Evolutionary conservation across 1,139 yeast genomes (phyloP), one percentile per base, ranked within the genome.

Genomic region (Pichia kudriavzevii): DNA sequence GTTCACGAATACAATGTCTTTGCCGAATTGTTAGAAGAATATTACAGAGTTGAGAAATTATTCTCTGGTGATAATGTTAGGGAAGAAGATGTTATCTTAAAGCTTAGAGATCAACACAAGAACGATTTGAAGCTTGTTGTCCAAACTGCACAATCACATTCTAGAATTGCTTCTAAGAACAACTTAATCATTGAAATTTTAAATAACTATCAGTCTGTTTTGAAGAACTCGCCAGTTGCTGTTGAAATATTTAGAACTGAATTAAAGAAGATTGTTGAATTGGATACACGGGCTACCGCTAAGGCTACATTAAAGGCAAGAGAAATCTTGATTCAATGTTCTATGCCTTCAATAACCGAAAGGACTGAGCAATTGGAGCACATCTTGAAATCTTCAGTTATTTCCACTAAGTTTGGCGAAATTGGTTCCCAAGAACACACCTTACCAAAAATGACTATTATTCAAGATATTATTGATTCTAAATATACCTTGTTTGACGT

Each of bases 361-460:
- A 80, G 98, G 65, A 81, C 95, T 18, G 96, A 88, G 57, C 98
- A 93, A 66, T 73, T 91, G 56, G 97, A 91, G 63, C 97, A 88
- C 60, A 91, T 91, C 51, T 73, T 91, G 61, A 78, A 88, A 60
- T 78, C 94, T 13, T 79, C 96, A 28, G 97, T 91, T 32, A 84
- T 88, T 50, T 87, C 83, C 53, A 75, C 94, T 24, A 71, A 80
- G 19, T 91, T 88, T 54, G 97, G 97, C 50, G 94, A 85, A 52
- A 73, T 80, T 35, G 69, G 71, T 22, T 69, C 65, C 50, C 73
- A 80, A 37, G 75, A 75, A 52, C 93, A 87, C 56, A 72, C 85
- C 45, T 75, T 79, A 45, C 99, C 99, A 27, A 82, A 80, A 53
- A 64, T 81, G 54, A 80, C 79, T 30, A 69, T 83, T 39, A 72